These are phyloP conservation scores for Podila horticola DNA, from an alignment of 192 early-diverging fungal species.

Conservation along the genomic window DNA sequence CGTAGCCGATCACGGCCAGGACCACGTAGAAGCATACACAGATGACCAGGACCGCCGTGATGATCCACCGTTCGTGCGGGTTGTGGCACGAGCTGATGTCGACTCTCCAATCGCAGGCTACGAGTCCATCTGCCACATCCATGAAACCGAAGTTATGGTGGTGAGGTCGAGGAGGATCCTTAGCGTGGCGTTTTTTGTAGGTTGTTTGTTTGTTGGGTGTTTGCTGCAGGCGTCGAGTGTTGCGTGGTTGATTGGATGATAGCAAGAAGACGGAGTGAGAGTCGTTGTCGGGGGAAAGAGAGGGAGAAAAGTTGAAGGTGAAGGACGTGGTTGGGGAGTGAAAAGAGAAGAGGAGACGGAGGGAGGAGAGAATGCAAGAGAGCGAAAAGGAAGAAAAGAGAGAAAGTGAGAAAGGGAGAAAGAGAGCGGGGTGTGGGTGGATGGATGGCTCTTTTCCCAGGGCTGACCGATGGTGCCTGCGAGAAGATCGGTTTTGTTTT, in stretches of 20 bases:
- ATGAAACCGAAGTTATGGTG: conserved; percentile 11
- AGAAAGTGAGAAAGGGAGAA: conserved; percentile 2
- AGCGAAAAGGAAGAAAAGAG: not conserved
- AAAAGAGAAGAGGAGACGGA: not conserved
- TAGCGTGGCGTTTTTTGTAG: not conserved
- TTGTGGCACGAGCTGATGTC: conserved; percentile 39
- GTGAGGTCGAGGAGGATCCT: not conserved
- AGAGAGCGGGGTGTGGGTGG: not conserved
- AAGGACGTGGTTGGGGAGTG: not conserved
- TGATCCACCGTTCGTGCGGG: conserved; percentile 12
- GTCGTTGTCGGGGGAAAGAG: not conserved
- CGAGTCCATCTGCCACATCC: conserved; percentile 42
- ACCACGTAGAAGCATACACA: conserved; percentile 39
- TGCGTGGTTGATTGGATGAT: not conserved
- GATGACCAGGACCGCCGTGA: conserved; percentile 20
- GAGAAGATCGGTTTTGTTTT: too few relatives aligned
- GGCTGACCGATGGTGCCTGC: too few relatives aligned
- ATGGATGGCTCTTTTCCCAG: too few relatives aligned
- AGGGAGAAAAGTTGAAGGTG: not conserved
- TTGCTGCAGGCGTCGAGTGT: too few relatives aligned
- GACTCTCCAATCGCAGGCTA: conserved; percentile 51
- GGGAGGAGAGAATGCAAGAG: not conserved
- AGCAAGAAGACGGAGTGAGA: not conserved
- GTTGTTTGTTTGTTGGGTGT: not conserved
- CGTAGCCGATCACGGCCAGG: conserved; percentile 33